Evolutionary conservation across 192 early-diverging fungal species (phyloP).

Genomic region (Rhizophagus clarus): DNA sequence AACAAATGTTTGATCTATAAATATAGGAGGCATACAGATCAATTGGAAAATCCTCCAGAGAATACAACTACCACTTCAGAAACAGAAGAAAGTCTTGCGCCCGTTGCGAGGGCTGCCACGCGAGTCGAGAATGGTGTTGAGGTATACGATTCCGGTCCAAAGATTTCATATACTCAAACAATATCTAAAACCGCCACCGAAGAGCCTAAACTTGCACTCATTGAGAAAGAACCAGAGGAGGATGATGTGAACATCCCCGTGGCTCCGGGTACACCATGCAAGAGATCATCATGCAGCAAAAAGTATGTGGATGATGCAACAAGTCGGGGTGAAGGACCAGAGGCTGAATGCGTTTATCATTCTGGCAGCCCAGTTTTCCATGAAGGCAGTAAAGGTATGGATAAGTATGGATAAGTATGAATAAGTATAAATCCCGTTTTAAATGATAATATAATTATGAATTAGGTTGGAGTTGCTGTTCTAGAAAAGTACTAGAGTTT

Average conservation of each 20-base stretch:
- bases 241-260: slow-evolving; percentile 80
- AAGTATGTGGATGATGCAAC: slow-evolving; percentile 63
- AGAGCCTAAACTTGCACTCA: slow-evolving; percentile 40
- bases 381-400: slow-evolving; percentile 87
- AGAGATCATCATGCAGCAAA: slow-evolving; percentile 77
- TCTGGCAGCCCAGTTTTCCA: slow-evolving; percentile 92
- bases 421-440: neutral
- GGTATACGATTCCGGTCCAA: slow-evolving; percentile 38
- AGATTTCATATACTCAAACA: slow-evolving; percentile 33
- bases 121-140: slow-evolving; percentile 39
- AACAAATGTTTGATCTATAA: neutral
- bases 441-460: neutral
- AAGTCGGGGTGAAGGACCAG: slow-evolving; percentile 49
- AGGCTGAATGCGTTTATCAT: slow-evolving; percentile 82
- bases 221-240: slow-evolving; percentile 69
- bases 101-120: neutral
- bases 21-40: slow-evolving; percentile 68
- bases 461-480: slow-evolving; percentile 88
- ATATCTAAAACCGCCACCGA: slow-evolving; percentile 38
- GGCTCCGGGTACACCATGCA: slow-evolving; percentile 74
- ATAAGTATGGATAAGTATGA: neutral
- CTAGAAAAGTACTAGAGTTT: slow-evolving; percentile 94
- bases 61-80: slow-evolving; percentile 36
- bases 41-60: slow-evolving; percentile 25
- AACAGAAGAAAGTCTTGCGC: slow-evolving; percentile 28